A percentile compares a stretch with the other conserved stretches of the same genome.
These are phyloP conservation scores for Ajuga chamaepitys DNA, from an alignment of 257 asterid species.

Conservation along the genomic window DNA sequence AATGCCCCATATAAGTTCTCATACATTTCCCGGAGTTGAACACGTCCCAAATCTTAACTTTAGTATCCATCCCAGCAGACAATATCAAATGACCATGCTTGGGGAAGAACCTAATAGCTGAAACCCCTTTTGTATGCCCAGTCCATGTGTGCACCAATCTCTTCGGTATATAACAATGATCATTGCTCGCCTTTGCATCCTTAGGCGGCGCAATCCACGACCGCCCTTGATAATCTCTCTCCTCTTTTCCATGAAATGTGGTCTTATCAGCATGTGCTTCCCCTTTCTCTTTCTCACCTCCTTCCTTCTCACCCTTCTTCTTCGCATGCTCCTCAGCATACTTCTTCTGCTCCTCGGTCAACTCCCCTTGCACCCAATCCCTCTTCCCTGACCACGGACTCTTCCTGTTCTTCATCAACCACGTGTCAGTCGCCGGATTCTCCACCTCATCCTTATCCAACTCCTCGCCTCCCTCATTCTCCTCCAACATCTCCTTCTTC, in stretches of 20 bases:
- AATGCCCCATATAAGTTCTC: conserved; percentile 98
- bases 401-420: conserved; percentile 90
- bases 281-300: conserved; percentile 59
- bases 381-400: conserved; percentile 97
- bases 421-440: conserved; percentile 73
- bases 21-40: conserved; percentile 81
- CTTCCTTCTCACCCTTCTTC: conserved; percentile 85
- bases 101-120: conserved; percentile 96
- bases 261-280: conserved; percentile 62
- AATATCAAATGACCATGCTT: conserved; percentile 84
- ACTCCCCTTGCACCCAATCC: conserved; percentile 63
- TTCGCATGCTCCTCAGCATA: conserved; percentile 95
- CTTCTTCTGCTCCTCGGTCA: conserved; percentile 96
- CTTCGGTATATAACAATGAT: conserved; percentile 96
- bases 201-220: conserved; percentile 96
- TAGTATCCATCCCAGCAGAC: conserved; percentile 96
- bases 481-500: conserved; percentile 71
- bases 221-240: conserved; percentile 94
- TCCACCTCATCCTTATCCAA: conserved; percentile 47
- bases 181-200: conserved; percentile 90
- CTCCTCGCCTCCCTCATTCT: conserved; percentile 32
- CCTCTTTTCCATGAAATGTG: conserved; percentile 92
- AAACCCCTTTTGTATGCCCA: conserved; percentile 95
- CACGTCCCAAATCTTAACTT: conserved; percentile 98
- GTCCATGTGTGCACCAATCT: conserved; percentile 95